phyloP scores from a whole-genome alignment of 1,284 basidiomycete species.

The Leccinum pseudoinsigne region DNA sequence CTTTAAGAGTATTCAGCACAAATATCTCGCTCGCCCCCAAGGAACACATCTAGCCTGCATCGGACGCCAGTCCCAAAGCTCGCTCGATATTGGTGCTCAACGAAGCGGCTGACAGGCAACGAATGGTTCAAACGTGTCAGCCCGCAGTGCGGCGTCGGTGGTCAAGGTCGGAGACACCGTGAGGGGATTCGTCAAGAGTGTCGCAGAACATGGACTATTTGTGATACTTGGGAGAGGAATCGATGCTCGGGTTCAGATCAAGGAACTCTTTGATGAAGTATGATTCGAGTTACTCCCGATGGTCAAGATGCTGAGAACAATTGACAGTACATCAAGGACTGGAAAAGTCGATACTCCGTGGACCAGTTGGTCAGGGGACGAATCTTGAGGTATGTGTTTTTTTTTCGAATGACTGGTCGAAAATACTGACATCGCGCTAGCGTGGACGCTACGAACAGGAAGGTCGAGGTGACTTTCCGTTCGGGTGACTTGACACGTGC shows the following conservation, averaged over 20 bases:
- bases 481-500: slow-evolving; percentile 53
- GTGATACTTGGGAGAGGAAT: slow-evolving; percentile 82
- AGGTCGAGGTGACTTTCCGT: slow-evolving; percentile 88
- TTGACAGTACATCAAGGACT: slow-evolving; percentile 88
- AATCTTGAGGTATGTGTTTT: slow-evolving; percentile 62
- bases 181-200: slow-evolving; percentile 88
- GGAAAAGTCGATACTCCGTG: slow-evolving; percentile 80
- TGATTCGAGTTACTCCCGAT: slow-evolving; percentile 27
- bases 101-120: slow-evolving; percentile 13
- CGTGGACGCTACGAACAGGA: slow-evolving; percentile 65
- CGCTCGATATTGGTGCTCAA: not conserved
- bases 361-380: slow-evolving; percentile 89
- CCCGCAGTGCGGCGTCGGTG: slow-evolving; percentile 2
- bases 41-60: not conserved
- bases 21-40: not conserved
- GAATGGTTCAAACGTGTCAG: slow-evolving; percentile 9
- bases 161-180: slow-evolving; percentile 76
- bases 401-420: slow-evolving; percentile 4
- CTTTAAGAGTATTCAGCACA: not conserved
- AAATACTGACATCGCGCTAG: slow-evolving; percentile 40
- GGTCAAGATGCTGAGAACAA: slow-evolving; percentile 8
- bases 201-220: slow-evolving; percentile 89
- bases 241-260: slow-evolving; percentile 92
- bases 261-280: slow-evolving; percentile 90
- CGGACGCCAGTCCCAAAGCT: too few species aligned